Base-by-base conservation (phyloP, 352 stramenopile species). In the Saprolegnia diclina region DNA sequence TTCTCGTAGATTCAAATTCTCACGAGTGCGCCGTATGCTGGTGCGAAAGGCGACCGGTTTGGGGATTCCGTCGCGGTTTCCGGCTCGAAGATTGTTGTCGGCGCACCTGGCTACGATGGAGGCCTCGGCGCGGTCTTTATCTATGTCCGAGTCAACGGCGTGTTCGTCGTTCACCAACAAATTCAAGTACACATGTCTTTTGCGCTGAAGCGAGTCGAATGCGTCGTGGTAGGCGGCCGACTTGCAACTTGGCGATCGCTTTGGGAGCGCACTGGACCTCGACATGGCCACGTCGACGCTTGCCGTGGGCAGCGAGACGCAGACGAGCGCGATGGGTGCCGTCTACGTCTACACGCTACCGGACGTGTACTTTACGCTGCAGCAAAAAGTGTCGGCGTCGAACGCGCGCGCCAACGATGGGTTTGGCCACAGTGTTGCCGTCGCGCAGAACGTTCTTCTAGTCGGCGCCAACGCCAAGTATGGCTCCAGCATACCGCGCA, bases 261-360 rank as follows among this genome's bases (percentile, higher is more conserved):
- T 94, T 65, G 87, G 87, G 0, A 85, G 76, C 64, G 71, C 81
- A 0, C n/a, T 94, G 3, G 81, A 80, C 14, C 63, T 94, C 3
- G 85, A 93, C 45, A 92, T 93, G 85, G 22, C 71, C 10, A 87
- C 75, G 16, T 91, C 74, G 38, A 94, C 85, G 1, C 61, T 94
- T 22, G 85, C 88, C 10, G 79, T 90, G 24, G 83, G 83, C 11
- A 82, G 85, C 7, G 72, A 79, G n/a, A 77, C 72, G 0, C 66
- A 73, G 18, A 79, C 54, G 19, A 68, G 56, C 26, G 77, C 91
- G 29, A 82, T 72, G 44, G 87, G 87, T 0, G 37, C 79, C 0
- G 82, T 70, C 0, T 65, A 91, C 19, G 76, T 94, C 4, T 82
- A 62, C 38, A 48, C 48, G 21, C 42, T 45, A 21, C 50, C 45